These are phyloP conservation scores for Spathaspora arborariae DNA, from an alignment of 805 yeast species.

Conservation along the genomic window DNA sequence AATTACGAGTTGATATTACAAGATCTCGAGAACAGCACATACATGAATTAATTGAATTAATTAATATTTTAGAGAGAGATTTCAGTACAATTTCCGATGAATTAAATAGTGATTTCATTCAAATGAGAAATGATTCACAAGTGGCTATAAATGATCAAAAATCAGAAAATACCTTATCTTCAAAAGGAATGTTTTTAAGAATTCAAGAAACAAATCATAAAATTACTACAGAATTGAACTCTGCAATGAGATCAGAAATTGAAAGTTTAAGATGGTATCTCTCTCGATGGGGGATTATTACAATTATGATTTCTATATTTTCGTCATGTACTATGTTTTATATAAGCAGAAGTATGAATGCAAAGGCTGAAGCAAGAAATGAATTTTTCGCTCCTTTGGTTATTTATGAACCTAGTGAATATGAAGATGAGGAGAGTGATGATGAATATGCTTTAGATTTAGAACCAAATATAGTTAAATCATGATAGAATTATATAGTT, in stretches of 20 bases:
- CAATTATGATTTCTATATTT: constrained; percentile 64
- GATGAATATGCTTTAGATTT: constrained; percentile 55
- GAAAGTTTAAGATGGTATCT: constrained; percentile 92
- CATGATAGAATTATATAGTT: background rate
- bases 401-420: constrained; percentile 45
- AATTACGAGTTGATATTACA: constrained; percentile 73
- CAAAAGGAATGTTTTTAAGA: constrained; percentile 60
- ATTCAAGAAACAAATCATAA: constrained; percentile 83
- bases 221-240: constrained; percentile 74
- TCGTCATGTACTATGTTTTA: constrained; percentile 51
- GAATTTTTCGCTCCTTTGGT: constrained; percentile 43
- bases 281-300: constrained; percentile 81
- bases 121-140: constrained; percentile 67
- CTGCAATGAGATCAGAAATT: constrained; percentile 80
- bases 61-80: constrained; percentile 68
- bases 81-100: constrained; percentile 74
- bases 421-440: constrained; percentile 31
- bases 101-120: constrained; percentile 56
- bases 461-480: constrained; percentile 27
- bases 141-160: constrained; percentile 84
- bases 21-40: constrained; percentile 67
- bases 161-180: constrained; percentile 75
- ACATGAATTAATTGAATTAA: constrained; percentile 60
- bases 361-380: constrained; percentile 8
- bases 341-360: constrained; percentile 28